Evolutionary conservation across 1,284 basidiomycete species (phyloP), one percentile per base, ranked within the genome.

Genomic region (Peniophora sp.): DNA sequence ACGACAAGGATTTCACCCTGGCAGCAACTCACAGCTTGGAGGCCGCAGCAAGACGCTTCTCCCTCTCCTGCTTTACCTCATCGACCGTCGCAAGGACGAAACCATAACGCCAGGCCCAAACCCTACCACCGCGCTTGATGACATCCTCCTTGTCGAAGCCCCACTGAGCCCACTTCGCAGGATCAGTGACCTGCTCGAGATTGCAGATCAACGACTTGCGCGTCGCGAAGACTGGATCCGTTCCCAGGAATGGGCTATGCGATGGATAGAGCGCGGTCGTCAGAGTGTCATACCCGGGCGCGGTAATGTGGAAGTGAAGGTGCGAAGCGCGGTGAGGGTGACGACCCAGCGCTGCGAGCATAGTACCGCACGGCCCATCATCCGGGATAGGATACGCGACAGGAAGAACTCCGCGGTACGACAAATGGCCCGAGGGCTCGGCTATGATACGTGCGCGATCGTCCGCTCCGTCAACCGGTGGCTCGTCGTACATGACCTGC

Each of bases 181-280:
- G 61, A 48, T 70, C 63, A 9, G 52, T 54, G 48, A 66, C 65
- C 51, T 68, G 62, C 2, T 55, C 54, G 36, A 69, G 59, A 38
- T 65, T 59, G 49, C 65, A 65, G 48, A 72, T 65, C 20, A 72
- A 63, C 11, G 66, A 68, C 50, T 66, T 69, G 61, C 68, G 69
- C 3, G 70, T 71, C 22, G 68, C 70, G 53, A 72, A 72, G 3
- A 71, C 70, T 23, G 69, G 69, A 56, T 72, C 70, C 1, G 68
- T 69, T 32, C 67, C 64, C 12, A 72, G 65, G 61, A 70, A 72
- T 3, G 68, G 68, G 22, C 69, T 69, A 53, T 67, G 66, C 6
- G 66, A 63, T 10, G 69, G 67, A 56, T 71, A 72, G 17, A 72
- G 60, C 12, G 69, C 68, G 2, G 69, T 70, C 12, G 67, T 69